phyloP scores from a whole-genome alignment of 1,284 basidiomycete species.

The Cutaneotrichosporon cavernicola region DNA sequence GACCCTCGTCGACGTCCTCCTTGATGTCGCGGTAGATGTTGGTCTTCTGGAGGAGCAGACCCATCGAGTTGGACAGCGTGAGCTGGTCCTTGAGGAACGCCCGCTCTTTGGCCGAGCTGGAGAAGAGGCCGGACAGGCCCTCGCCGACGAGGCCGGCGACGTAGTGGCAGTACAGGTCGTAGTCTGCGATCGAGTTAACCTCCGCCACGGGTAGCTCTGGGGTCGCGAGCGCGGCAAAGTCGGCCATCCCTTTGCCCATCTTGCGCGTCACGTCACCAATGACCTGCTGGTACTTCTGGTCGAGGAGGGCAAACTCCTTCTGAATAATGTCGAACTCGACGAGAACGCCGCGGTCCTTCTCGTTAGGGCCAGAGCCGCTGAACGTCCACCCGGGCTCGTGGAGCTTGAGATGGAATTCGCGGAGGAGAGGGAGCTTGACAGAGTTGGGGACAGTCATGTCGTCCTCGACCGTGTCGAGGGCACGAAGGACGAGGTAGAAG shows the following conservation, averaged over 20 bases:
- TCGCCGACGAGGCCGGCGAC: constrained; percentile 98
- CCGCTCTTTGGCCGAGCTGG: constrained; percentile 81
- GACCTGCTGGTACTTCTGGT: constrained; percentile 70
- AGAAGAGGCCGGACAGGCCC: constrained; percentile 86
- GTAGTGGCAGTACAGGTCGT: constrained; percentile 98
- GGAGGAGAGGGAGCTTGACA: constrained; percentile 81
- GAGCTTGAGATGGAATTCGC: constrained; percentile 78
- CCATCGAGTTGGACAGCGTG: constrained; percentile 90
- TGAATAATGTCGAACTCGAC: constrained; percentile 83
- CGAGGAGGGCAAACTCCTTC: constrained; percentile 72
- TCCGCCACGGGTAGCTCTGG: constrained; percentile 65
- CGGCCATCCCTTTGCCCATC: constrained; percentile 95
- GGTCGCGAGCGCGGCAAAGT: constrained; percentile 81
- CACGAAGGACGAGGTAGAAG: constrained; percentile 93
- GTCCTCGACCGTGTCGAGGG: constrained; percentile 94
- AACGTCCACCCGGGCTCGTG: constrained; percentile 87
- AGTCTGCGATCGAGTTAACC: constrained; percentile 73
- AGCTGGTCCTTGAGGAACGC: constrained; percentile 76
- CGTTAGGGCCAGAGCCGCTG: constrained; percentile 74
- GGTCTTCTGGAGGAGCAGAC: constrained; percentile 95
- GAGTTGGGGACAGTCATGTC: constrained; percentile 93
- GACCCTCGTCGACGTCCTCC: constrained; percentile 81
- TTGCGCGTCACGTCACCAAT: constrained; percentile 79
- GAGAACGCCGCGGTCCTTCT: constrained; percentile 86
- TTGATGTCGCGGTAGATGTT: constrained; percentile 96